Percentiles rank a stretch among this genome's conserved stretches.
These are phyloP conservation scores for Celoporthe dispersa DNA, from an alignment of 2,329 filamentous ascomycete species.

Conservation along the genomic window DNA sequence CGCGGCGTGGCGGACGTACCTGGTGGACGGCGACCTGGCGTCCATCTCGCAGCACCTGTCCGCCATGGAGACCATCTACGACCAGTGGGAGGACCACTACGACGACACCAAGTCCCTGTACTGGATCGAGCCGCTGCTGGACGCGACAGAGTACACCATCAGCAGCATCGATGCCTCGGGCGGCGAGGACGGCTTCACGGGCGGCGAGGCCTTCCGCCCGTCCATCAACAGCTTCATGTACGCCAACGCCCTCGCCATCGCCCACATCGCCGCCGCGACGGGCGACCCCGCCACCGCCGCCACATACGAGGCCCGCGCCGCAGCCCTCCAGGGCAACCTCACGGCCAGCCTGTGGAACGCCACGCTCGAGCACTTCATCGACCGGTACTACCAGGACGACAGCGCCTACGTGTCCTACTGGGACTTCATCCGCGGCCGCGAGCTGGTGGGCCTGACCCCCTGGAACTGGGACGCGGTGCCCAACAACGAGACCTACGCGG, in stretches of 20 bases:
- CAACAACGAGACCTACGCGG: conserved; percentile 41
- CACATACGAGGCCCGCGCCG: conserved; percentile 38
- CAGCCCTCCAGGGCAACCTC: conserved; percentile 41
- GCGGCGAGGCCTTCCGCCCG: conserved; percentile 46
- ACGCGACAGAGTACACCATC: conserved; percentile 51
- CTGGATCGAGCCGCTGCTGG: conserved; percentile 47
- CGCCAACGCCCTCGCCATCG: conserved; percentile 47
- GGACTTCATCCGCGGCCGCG: conserved; percentile 46
- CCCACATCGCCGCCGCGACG: conserved; percentile 42
- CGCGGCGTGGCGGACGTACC: conserved; percentile 44
- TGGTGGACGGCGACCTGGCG: conserved; percentile 45
- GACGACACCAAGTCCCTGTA: conserved; percentile 46
- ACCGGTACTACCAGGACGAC: conserved; percentile 45
- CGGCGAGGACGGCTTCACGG: conserved; percentile 45
- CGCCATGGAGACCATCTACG: conserved; percentile 43
- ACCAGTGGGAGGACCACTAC: conserved; percentile 44
- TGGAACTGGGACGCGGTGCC: conserved; percentile 49
- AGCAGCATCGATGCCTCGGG: conserved; percentile 46
- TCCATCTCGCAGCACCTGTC: conserved; percentile 40
- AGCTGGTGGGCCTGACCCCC: conserved; percentile 48
- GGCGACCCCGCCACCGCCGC: conserved; percentile 33
- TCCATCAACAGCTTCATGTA: conserved; percentile 51
- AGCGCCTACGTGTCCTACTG: conserved; percentile 43
- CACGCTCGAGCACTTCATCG: conserved; percentile 49
- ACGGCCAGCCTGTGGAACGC: conserved; percentile 48